Evolutionary conservation across 2,329 filamentous ascomycete species (phyloP).

Genomic region (Fusarium aywerte): DNA sequence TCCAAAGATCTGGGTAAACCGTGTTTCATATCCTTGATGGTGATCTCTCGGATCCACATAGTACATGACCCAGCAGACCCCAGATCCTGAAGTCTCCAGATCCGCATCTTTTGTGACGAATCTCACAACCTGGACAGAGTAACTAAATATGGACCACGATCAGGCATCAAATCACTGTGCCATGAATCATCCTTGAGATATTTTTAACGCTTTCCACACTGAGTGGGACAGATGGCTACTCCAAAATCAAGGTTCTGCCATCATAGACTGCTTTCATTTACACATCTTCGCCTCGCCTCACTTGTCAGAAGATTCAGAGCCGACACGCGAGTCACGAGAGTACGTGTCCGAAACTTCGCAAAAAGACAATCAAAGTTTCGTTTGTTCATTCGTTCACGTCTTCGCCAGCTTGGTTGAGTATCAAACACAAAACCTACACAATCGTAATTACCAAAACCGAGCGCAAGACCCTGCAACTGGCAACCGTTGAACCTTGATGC

Average conservation of each 20-base stretch:
- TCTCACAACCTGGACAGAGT: no score
- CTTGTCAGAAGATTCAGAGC: not conserved
- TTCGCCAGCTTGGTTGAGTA: no score
- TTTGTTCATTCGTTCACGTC: not conserved
- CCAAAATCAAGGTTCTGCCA: not conserved
- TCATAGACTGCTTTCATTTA: not conserved
- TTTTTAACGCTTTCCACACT: not conserved
- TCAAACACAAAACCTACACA: not conserved
- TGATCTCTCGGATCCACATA: not conserved
- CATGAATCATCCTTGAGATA: not conserved
- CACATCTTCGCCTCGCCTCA: not conserved
- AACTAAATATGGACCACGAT: not conserved
- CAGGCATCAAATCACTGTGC: not conserved
- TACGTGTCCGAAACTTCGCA: no score
- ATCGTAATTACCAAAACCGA: no score
- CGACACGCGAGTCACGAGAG: not conserved
- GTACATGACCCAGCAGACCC: not conserved
- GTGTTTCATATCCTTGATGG: not conserved
- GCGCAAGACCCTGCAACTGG: not conserved
- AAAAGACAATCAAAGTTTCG: no score
- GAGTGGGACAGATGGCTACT: not conserved
- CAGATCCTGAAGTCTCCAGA: not conserved
- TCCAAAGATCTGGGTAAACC: not conserved
- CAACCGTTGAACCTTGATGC: slow-evolving; percentile 10
- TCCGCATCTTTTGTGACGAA: not conserved